A percentile compares a stretch with the other conserved stretches of the same genome.
phyloP scores from a whole-genome alignment of 2,329 filamentous ascomycete genomes.

The Anthostomella pinea region DNA sequence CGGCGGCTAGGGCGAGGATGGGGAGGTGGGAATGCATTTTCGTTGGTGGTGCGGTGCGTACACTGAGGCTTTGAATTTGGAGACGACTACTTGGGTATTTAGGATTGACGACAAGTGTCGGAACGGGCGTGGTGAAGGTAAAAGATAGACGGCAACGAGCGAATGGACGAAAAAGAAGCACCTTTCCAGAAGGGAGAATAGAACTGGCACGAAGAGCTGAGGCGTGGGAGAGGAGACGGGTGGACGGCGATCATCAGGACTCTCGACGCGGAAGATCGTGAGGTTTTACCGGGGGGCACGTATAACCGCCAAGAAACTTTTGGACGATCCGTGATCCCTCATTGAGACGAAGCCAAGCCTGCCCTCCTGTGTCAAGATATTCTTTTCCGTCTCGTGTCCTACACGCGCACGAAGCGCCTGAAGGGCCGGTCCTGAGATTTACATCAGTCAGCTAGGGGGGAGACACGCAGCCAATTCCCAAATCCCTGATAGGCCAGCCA shows the following conservation, averaged over 20 bases:
- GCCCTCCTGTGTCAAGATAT: constrained; percentile 4
- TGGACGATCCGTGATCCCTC: too few species aligned
- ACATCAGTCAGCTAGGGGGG: too few species aligned
- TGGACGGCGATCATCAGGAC: constrained; percentile 9
- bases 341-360: too few species aligned
- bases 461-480: too few species aligned
- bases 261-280: constrained; percentile 9
- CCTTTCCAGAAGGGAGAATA: constrained; percentile 20
- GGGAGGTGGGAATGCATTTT: constrained; percentile 13
- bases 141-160: constrained; percentile 12
- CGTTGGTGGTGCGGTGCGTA: not conserved
- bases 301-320: too few species aligned
- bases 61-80: too few species aligned
- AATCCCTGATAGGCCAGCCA: too few species aligned
- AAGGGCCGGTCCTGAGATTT: too few species aligned
- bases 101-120: too few species aligned
- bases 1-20: constrained; percentile 13
- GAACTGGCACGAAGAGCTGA: constrained; percentile 10
- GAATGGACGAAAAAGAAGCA: constrained; percentile 14
- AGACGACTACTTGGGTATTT: too few species aligned
- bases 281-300: too few species aligned
- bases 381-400: not conserved
- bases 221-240: constrained; percentile 2
- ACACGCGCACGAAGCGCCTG: constrained; percentile 12
- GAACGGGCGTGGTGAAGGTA: constrained; percentile 2